These are phyloP conservation scores for Funneliformis mosseae DNA, from an alignment of 192 early-diverging fungal species.

Conservation along the genomic window DNA sequence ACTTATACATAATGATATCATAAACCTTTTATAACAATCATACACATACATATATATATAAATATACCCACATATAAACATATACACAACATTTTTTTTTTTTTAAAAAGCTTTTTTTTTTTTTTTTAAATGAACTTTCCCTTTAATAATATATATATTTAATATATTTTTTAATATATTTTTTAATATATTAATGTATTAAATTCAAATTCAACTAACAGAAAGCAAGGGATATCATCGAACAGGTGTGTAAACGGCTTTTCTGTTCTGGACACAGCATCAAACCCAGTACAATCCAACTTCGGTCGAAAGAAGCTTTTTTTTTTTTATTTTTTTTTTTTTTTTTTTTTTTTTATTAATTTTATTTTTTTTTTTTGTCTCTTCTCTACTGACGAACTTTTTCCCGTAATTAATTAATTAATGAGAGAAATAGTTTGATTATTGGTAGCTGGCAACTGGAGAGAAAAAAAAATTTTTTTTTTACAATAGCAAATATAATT, in stretches of 20 bases:
- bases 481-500: neutral
- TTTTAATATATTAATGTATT: neutral
- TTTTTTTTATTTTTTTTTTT: too few relatives aligned
- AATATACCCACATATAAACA: neutral
- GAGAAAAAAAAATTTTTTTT: conserved; percentile 10
- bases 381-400: neutral
- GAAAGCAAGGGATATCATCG: neutral
- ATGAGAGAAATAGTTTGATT: neutral
- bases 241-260: conserved; percentile 15
- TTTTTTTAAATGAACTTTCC: neutral
- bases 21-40: conserved; percentile 3
- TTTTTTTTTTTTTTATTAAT: too few relatives aligned
- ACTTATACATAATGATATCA: conserved; percentile 21
- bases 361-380: neutral
- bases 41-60: neutral
- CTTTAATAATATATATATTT: neutral
- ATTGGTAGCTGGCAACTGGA: conserved; percentile 10
- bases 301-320: neutral
- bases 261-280: neutral
- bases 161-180: neutral
- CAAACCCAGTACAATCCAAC: neutral
- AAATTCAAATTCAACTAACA: neutral
- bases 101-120: neutral
- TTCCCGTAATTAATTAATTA: neutral
- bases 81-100: neutral